phyloP scores from a whole-genome alignment of 306 rosid species.

The Casuarina glauca region DNA sequence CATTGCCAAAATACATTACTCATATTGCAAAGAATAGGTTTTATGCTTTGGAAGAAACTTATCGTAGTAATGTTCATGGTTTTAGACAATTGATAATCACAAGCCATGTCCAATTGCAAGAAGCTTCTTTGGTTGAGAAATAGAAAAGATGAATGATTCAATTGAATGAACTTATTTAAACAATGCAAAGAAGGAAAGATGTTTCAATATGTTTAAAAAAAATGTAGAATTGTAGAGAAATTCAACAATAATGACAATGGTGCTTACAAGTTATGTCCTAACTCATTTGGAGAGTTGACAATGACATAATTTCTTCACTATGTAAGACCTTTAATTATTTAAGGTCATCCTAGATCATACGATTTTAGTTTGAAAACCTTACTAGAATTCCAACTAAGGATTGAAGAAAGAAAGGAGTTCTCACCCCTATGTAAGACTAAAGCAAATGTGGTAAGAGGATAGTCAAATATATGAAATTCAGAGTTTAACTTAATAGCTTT shows the following conservation, averaged over 20 bases:
- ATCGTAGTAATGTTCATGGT: neutral
- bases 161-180: slow-evolving; percentile 4
- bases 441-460: slow-evolving; percentile 32
- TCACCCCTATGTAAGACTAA: slow-evolving; percentile 35
- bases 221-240: slow-evolving; percentile 37
- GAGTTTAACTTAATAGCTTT: neutral
- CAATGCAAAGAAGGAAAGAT: slow-evolving; percentile 28
- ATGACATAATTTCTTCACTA: slow-evolving; percentile 38
- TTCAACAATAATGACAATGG: slow-evolving; percentile 32
- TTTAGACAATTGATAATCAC: slow-evolving; percentile 22
- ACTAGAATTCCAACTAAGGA: slow-evolving; percentile 26
- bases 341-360: neutral
- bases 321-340: neutral
- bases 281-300: slow-evolving; percentile 34
- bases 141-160: slow-evolving; percentile 38
- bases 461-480: too few species aligned
- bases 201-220: slow-evolving; percentile 27
- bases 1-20: too few species aligned
- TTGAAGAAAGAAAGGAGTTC: slow-evolving; percentile 41
- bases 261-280: slow-evolving; percentile 33
- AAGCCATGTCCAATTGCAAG: slow-evolving; percentile 24
- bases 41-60: neutral
- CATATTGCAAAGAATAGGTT: too few species aligned
- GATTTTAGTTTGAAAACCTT: slow-evolving; percentile 11
- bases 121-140: slow-evolving; percentile 24